Evolutionary conservation across 352 stramenopile genomes (phyloP).

Genomic region (Phytophthora citrophthora): DNA sequence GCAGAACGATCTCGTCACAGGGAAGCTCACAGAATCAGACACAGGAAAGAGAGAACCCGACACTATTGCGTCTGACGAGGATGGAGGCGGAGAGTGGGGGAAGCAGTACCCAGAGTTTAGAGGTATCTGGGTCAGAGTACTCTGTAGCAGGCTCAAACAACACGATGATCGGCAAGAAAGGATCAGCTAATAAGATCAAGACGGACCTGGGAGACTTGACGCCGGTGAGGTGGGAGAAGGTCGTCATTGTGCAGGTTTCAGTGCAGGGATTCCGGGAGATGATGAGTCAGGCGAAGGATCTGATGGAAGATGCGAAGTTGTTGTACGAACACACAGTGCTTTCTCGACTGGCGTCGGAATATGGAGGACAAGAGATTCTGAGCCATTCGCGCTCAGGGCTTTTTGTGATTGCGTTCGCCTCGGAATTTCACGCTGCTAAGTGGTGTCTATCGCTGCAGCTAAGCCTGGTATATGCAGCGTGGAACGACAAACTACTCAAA

Average conservation of each 20-base stretch:
- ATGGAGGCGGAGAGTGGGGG: conserved; percentile 31
- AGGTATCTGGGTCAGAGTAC: conserved; percentile 44
- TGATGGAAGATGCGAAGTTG: conserved; percentile 88
- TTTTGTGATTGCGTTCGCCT: conserved; percentile 86
- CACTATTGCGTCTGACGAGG: conserved; percentile 26
- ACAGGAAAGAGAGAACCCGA: conserved; percentile 22
- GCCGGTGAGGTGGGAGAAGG: conserved; percentile 81
- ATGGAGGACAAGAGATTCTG: conserved; percentile 82
- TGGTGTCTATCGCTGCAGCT: conserved; percentile 89
- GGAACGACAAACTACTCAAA: conserved; percentile 89
- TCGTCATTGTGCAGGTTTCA: conserved; percentile 86
- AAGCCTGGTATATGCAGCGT: conserved; percentile 85
- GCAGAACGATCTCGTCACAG: conserved; percentile 8
- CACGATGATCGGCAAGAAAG: conserved; percentile 51
- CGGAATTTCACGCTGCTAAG: conserved; percentile 87
- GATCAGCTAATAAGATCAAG: conserved; percentile 72
- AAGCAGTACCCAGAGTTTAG: conserved; percentile 32
- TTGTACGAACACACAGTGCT: conserved; percentile 89
- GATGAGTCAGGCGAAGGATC: conserved; percentile 73
- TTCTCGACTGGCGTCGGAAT: conserved; percentile 82
- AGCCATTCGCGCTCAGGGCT: conserved; percentile 78
- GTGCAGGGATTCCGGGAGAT: conserved; percentile 86
- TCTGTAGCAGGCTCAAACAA: conserved; percentile 25
- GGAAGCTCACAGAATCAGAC: conserved; percentile 12
- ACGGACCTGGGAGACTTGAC: conserved; percentile 79